Evolutionary conservation across 208 protist species (phyloP).

Genomic region (Porcisia deanei): DNA sequence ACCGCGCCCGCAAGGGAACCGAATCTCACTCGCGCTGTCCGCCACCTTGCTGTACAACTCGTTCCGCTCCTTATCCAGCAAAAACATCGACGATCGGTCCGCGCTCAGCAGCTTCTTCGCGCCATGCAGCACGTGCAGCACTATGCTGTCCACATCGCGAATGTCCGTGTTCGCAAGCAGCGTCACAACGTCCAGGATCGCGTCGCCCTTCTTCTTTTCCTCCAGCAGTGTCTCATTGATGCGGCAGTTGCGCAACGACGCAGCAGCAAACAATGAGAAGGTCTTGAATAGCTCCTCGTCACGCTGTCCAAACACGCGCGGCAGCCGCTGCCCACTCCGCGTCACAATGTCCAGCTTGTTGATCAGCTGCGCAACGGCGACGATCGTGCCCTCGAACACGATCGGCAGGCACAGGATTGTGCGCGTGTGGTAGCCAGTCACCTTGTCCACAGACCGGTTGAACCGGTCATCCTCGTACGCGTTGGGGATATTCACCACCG

Average conservation of each 20-base stretch:
- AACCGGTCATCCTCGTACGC: slow-evolving; percentile 74
- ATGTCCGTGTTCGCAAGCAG: slow-evolving; percentile 79
- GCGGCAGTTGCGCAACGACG: slow-evolving; percentile 70
- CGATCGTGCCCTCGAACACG: slow-evolving; percentile 63
- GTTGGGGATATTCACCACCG: slow-evolving; percentile 69
- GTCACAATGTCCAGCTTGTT: slow-evolving; percentile 78
- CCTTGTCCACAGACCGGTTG: slow-evolving; percentile 68
- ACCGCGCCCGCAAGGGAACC: slow-evolving; percentile 70
- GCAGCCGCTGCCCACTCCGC: slow-evolving; percentile 47
- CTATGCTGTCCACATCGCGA: slow-evolving; percentile 70
- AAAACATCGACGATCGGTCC: slow-evolving; percentile 74
- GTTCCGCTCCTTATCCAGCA: slow-evolving; percentile 85
- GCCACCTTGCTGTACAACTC: slow-evolving; percentile 78
- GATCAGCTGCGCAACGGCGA: slow-evolving; percentile 76
- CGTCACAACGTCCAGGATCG: slow-evolving; percentile 71
- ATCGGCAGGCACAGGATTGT: slow-evolving; percentile 78
- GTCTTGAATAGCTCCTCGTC: slow-evolving; percentile 77
- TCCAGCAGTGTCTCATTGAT: slow-evolving; percentile 62
- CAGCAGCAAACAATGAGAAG: slow-evolving; percentile 72
- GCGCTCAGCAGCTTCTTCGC: slow-evolving; percentile 73
- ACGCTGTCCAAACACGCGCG: slow-evolving; percentile 47
- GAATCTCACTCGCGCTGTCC: slow-evolving; percentile 75
- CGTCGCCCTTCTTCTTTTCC: slow-evolving; percentile 75
- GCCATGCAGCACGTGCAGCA: slow-evolving; percentile 64
- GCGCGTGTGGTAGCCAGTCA: slow-evolving; percentile 68